Conservation (phyloP, 129 eudicot genomes). For the Heracleum sosnowskyi region DNA sequence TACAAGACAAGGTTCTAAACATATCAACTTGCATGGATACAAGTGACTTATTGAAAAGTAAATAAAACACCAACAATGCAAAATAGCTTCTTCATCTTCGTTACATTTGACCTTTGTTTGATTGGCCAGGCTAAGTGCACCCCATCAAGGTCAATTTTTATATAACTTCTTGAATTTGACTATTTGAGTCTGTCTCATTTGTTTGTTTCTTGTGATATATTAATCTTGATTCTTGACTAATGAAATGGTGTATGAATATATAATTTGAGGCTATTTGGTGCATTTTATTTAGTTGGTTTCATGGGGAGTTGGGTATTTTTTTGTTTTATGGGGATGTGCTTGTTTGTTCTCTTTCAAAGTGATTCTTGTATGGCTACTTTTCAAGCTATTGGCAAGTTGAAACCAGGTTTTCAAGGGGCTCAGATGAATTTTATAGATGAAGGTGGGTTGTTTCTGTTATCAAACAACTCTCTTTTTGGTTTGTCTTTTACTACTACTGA, state of each 20-base stretch:
- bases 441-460: constrained; percentile 52
- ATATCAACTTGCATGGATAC: too few relatives aligned
- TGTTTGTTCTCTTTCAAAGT: constrained; percentile 27
- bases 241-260: not conserved
- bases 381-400: constrained; percentile 31
- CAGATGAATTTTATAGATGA: constrained; percentile 71
- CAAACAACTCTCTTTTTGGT: constrained; percentile 59
- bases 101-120: not conserved
- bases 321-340: constrained; percentile 12
- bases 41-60: too few relatives aligned
- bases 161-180: not conserved
- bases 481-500: constrained; percentile 53
- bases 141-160: not conserved
- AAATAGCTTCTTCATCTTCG: too few relatives aligned
- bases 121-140: not conserved
- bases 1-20: too few relatives aligned
- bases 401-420: constrained; percentile 51
- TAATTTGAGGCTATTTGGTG: not conserved
- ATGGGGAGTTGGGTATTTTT: constrained; percentile 42
- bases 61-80: too few relatives aligned
- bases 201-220: not conserved
- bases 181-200: not conserved
- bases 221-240: not conserved
- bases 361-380: constrained; percentile 42
- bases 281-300: not conserved